A percentile compares a stretch with the other conserved stretches of the same genome.
These are phyloP conservation scores for Dendrobium officinale DNA, from an alignment of 106 monocot genomes.

Conservation along the genomic window DNA sequence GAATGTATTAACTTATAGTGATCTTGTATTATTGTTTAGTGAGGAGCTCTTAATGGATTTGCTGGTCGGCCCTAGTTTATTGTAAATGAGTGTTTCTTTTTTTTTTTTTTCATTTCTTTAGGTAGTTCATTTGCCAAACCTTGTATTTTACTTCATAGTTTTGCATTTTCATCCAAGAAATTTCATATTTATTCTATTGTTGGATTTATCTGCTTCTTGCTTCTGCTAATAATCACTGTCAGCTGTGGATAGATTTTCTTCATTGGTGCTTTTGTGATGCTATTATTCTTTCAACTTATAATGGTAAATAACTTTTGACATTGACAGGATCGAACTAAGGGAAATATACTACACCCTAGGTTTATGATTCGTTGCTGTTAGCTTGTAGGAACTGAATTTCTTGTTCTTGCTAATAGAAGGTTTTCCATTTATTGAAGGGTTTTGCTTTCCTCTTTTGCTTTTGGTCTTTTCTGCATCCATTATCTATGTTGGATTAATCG, in stretches of 20 bases:
- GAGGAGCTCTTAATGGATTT: not conserved
- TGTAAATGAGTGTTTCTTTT: slow-evolving; percentile 1
- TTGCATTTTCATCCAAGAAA: not conserved
- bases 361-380: too few relatives aligned
- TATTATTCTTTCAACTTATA: not conserved
- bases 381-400: too few relatives aligned
- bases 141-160: slow-evolving; percentile 6
- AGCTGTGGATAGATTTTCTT: not conserved
- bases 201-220: not conserved
- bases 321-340: too few relatives aligned
- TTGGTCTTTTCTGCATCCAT: too few relatives aligned
- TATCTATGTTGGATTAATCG: too few relatives aligned
- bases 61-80: slow-evolving; percentile 1
- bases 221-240: not conserved
- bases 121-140: not conserved
- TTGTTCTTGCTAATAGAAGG: too few relatives aligned
- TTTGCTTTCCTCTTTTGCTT: too few relatives aligned
- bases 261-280: not conserved
- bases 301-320: not conserved
- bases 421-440: too few relatives aligned
- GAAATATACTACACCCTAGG: too few relatives aligned
- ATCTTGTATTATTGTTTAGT: slow-evolving; percentile 2
- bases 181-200: not conserved
- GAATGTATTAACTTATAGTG: not conserved
- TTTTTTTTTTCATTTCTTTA: not conserved